These are phyloP conservation scores for Gloeophyllum trabeum DNA, from an alignment of 768 basidiomycete genomes.

Conservation along the genomic window DNA sequence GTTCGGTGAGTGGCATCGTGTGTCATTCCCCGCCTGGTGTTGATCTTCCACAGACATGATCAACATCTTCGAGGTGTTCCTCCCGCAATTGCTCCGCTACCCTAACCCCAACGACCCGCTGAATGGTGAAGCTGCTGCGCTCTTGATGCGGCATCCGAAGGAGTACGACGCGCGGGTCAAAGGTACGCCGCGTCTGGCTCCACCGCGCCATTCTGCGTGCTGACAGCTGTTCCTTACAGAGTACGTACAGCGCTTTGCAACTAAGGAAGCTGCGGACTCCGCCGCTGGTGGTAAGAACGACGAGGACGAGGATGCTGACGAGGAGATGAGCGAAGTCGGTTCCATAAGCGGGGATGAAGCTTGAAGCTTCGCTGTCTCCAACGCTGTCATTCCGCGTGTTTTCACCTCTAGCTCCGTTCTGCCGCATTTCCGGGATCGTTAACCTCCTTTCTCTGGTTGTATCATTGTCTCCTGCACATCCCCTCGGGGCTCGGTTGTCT, in stretches of 20 bases:
- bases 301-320: conserved; percentile 54
- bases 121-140: conserved; percentile 94
- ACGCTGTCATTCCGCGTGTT: too few species aligned
- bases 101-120: conserved; percentile 98
- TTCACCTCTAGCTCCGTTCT: too few species aligned
- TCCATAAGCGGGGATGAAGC: conserved; percentile 64
- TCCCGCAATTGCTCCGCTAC: conserved; percentile 93
- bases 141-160: conserved; percentile 95
- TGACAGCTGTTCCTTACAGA: conserved; percentile 35
- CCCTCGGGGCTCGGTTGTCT: too few species aligned
- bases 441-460: too few species aligned
- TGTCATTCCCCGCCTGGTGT: not conserved
- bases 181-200: conserved; percentile 38
- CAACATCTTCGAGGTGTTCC: conserved; percentile 98
- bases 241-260: conserved; percentile 93
- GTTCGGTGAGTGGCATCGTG: conserved; percentile 63
- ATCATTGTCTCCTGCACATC: too few species aligned
- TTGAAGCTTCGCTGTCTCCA: conserved; percentile 9
- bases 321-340: conserved; percentile 81
- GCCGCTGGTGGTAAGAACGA: conserved; percentile 50
- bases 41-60: conserved; percentile 69
- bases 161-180: conserved; percentile 93
- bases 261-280: conserved; percentile 80
- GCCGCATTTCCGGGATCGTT: too few species aligned
- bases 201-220: not conserved